These are phyloP conservation scores for Suillus clintonianus DNA, from an alignment of 768 basidiomycete species.

Conservation along the genomic window DNA sequence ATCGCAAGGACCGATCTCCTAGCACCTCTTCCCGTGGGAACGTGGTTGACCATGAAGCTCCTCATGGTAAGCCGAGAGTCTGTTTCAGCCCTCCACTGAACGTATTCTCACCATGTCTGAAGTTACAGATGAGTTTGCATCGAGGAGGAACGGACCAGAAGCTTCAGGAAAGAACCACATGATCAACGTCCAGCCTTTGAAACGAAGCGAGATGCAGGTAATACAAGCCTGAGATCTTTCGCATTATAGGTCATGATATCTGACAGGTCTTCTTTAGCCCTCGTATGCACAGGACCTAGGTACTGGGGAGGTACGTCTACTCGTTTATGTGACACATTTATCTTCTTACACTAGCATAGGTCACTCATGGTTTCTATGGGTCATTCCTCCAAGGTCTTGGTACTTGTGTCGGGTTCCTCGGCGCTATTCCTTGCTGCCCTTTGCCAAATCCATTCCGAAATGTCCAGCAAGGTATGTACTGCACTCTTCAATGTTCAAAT, in stretches of 20 bases:
- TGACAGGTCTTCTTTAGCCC: slow-evolving; percentile 48
- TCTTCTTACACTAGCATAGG: slow-evolving; percentile 34
- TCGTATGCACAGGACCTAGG: slow-evolving; percentile 93
- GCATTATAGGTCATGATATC: not conserved
- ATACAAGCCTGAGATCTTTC: slow-evolving; percentile 14
- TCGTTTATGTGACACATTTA: not conserved
- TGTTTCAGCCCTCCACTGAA: slow-evolving; percentile 4
- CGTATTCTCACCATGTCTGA: slow-evolving; percentile 16
- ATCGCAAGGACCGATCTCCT: slow-evolving; percentile 55
- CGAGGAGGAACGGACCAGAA: slow-evolving; percentile 31
- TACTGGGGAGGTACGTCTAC: slow-evolving; percentile 47
- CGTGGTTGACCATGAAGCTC: slow-evolving; percentile 74
- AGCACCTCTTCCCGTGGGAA: slow-evolving; percentile 48
- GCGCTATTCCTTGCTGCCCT: slow-evolving; percentile 84
- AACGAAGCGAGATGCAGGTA: slow-evolving; percentile 86
- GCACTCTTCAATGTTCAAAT: slow-evolving; percentile 3
- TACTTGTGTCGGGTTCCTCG: slow-evolving; percentile 60
- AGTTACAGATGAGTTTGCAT: slow-evolving; percentile 68
- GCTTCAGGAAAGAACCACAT: slow-evolving; percentile 39
- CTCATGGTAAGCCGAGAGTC: slow-evolving; percentile 49
- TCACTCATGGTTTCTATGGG: slow-evolving; percentile 86
- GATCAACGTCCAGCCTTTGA: slow-evolving; percentile 84
- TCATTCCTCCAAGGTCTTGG: slow-evolving; percentile 78
- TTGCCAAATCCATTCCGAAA: slow-evolving; percentile 84
- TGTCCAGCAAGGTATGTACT: slow-evolving; percentile 72